These are phyloP conservation scores for Aspergillus nidulans DNA, from an alignment of 495 filamentous ascomycete genomes.

Conservation along the genomic window DNA sequence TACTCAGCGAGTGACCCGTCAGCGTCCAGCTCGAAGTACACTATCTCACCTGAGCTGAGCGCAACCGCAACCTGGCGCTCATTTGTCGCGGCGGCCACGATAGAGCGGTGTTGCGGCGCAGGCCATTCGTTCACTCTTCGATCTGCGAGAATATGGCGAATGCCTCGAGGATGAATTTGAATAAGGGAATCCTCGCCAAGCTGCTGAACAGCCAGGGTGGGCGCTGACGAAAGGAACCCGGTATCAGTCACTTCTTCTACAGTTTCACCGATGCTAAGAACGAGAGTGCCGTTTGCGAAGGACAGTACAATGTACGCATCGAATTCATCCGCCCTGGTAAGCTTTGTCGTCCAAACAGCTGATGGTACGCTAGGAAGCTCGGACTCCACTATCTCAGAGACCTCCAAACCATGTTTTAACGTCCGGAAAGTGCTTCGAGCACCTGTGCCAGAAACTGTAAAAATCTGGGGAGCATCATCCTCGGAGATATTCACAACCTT, in stretches of 20 bases:
- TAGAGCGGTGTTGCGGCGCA: constrained; percentile 85
- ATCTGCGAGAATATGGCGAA: constrained; percentile 78
- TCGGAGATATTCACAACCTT: constrained; percentile 83
- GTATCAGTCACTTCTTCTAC: constrained; percentile 94
- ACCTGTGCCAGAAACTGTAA: constrained; percentile 82
- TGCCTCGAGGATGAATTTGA: constrained; percentile 92
- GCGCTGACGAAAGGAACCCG: constrained; percentile 79
- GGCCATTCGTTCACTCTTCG: constrained; percentile 91
- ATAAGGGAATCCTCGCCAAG: constrained; percentile 89
- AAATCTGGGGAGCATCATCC: constrained; percentile 96
- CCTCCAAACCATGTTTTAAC: constrained; percentile 86
- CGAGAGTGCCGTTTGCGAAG: constrained; percentile 68
- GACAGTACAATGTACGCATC: constrained; percentile 76
- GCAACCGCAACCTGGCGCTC: constrained; percentile 90
- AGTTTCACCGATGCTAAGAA: constrained; percentile 91
- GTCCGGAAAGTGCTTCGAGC: constrained; percentile 86
- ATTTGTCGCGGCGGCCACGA: constrained; percentile 94
- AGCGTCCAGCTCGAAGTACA: constrained; percentile 94
- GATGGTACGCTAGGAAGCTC: constrained; percentile 80
- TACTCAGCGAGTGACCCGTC: constrained; percentile 91
- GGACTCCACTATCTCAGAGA: constrained; percentile 90
- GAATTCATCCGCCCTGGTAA: constrained; percentile 75
- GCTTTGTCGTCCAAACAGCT: constrained; percentile 92
- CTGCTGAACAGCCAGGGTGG: constrained; percentile 88
- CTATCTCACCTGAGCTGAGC: constrained; percentile 90